These are phyloP conservation scores for Eucalyptus rudis DNA, from an alignment of 345 rosid species.

Conservation along the genomic window DNA sequence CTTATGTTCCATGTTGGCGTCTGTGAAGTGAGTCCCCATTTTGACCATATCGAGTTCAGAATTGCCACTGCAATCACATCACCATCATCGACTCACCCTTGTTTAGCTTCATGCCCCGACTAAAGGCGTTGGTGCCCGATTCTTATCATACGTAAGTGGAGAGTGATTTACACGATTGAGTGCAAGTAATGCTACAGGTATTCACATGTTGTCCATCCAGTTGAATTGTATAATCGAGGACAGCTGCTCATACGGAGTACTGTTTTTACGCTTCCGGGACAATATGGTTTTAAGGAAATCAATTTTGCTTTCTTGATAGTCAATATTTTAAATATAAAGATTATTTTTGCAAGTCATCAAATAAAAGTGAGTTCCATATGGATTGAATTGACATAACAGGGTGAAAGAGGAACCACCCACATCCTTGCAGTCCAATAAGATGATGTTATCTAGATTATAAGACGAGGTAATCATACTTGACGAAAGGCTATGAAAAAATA, in stretches of 20 bases:
- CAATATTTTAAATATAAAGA: not conserved
- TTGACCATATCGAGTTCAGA: constrained; percentile 28
- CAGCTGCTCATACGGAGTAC: not conserved
- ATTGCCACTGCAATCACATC: constrained; percentile 7
- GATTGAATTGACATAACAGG: not conserved
- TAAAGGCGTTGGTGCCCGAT: accelerated
- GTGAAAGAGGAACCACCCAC: not conserved
- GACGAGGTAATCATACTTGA: not conserved
- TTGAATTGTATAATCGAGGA: not conserved
- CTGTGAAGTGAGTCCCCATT: constrained; percentile 25
- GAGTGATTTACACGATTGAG: not conserved
- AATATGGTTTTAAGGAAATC: not conserved
- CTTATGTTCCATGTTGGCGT: constrained; percentile 28
- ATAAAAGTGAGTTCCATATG: not conserved
- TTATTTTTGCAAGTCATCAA: not conserved
- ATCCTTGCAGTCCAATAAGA: not conserved
- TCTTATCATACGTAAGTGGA: not conserved
- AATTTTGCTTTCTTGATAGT: not conserved
- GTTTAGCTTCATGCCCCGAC: not conserved
- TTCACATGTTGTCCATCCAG: not conserved
- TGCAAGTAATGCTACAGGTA: not conserved
- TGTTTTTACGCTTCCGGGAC: not conserved
- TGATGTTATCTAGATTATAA: not conserved
- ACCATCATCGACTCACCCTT: not conserved
- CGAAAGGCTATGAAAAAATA: not conserved